Evolutionary conservation across 495 filamentous ascomycete genomes (phyloP).

Genomic region (Aspergillus ostianus): DNA sequence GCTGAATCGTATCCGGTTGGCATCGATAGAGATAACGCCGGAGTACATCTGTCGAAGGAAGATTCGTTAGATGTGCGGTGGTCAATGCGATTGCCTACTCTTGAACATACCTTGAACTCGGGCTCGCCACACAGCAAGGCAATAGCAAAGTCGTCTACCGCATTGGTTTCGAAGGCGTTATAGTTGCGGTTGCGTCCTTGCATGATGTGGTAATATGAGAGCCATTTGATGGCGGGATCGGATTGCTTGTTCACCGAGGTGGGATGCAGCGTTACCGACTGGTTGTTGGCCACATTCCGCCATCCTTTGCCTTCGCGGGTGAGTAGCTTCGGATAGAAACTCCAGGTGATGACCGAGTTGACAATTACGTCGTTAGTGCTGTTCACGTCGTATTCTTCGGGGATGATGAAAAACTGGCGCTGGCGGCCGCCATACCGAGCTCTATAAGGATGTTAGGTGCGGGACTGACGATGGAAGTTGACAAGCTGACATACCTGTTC

Average conservation of each 20-base stretch:
- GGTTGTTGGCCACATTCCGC: slow-evolving; percentile 87
- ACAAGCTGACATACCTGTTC: slow-evolving; percentile 42
- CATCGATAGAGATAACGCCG: slow-evolving; percentile 80
- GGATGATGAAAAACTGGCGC: slow-evolving; percentile 76
- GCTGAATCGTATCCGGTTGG: slow-evolving; percentile 82
- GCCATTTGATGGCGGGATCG: slow-evolving; percentile 62
- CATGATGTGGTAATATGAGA: slow-evolving; percentile 96
- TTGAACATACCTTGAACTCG: slow-evolving; percentile 62
- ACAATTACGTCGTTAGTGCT: slow-evolving; percentile 74
- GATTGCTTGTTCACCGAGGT: slow-evolving; percentile 79
- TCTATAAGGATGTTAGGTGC: slow-evolving; percentile 21
- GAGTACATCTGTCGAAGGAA: slow-evolving; percentile 63
- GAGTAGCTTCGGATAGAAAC: slow-evolving; percentile 92
- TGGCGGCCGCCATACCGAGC: slow-evolving; percentile 56
- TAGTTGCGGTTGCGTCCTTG: slow-evolving; percentile 75
- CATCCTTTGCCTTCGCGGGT: slow-evolving; percentile 84
- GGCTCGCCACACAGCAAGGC: slow-evolving; percentile 83
- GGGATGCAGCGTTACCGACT: slow-evolving; percentile 78
- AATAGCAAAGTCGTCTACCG: slow-evolving; percentile 76
- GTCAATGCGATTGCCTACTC: not conserved
- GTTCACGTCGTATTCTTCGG: slow-evolving; percentile 67
- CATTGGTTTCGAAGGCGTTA: slow-evolving; percentile 87
- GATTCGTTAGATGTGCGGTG: not conserved
- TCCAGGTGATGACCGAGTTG: slow-evolving; percentile 80
- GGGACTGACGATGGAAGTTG: slow-evolving; percentile 21